Percentiles rank a stretch among this genome's conserved stretches.
Evolutionary conservation across 2,329 filamentous ascomycete genomes (phyloP).

Genomic region (Scedosporium apiospermum): DNA sequence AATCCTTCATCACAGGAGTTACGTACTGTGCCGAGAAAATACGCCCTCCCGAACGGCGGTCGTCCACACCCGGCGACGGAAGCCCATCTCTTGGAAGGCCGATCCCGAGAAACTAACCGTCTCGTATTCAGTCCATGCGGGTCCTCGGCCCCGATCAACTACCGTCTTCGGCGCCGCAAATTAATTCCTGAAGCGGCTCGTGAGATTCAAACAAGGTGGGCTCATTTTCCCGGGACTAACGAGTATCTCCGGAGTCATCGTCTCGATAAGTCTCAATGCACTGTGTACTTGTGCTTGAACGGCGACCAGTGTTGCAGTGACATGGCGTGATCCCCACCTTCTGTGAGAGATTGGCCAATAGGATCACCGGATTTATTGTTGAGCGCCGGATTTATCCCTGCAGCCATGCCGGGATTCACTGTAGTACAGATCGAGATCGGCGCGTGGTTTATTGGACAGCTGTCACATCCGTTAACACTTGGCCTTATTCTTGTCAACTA

Average conservation of each 20-base stretch:
- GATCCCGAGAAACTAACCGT: neutral
- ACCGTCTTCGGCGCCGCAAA: neutral
- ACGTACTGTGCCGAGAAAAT: neutral
- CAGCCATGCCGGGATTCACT: neutral
- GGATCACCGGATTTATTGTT: neutral
- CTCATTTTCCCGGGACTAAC: neutral
- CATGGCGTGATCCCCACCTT: slow-evolving; percentile 1
- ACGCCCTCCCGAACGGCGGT: neutral
- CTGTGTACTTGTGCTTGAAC: slow-evolving; percentile 1
- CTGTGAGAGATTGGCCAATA: neutral
- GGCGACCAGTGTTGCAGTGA: neutral
- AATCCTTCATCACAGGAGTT: neutral
- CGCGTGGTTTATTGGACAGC: too few relatives aligned
- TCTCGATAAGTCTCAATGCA: neutral
- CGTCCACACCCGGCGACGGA: neutral
- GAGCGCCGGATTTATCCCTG: neutral
- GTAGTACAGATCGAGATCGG: neutral
- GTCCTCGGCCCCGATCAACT: neutral
- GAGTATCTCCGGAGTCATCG: neutral
- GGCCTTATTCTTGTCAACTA: too few relatives aligned
- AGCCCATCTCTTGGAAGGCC: neutral
- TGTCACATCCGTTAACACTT: too few relatives aligned
- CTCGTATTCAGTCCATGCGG: neutral
- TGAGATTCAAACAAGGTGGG: neutral
- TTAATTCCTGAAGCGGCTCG: slow-evolving; percentile 1